phyloP scores from a whole-genome alignment of 1,284 basidiomycete species.

The Cutaneotrichosporon cyanovorans region DNA sequence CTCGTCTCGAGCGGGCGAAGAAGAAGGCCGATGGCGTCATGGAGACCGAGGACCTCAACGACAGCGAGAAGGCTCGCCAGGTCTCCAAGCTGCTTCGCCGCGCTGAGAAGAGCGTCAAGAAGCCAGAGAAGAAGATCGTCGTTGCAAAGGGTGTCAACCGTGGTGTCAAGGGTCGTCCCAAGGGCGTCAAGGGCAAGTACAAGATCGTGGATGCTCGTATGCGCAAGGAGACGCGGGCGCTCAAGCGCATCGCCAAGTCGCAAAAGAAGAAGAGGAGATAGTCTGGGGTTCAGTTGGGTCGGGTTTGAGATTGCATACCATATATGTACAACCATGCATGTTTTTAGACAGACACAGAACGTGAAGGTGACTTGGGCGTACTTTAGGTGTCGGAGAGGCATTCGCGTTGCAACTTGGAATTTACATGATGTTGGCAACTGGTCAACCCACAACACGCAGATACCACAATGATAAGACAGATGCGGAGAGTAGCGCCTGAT shows the following conservation, averaged over 20 bases:
- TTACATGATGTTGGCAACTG: too few relatives aligned
- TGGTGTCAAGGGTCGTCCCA: conserved; percentile 86
- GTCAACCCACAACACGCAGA: too few relatives aligned
- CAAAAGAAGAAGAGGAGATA: conserved; percentile 29
- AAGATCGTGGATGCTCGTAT: conserved; percentile 70
- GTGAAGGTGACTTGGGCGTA: too few relatives aligned
- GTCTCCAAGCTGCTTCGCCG: conserved; percentile 86
- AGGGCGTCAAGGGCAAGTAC: conserved; percentile 89
- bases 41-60: conserved; percentile 79
- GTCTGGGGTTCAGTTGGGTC: neutral
- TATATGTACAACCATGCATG: conserved; percentile 14
- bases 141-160: conserved; percentile 87
- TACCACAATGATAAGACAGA: too few relatives aligned
- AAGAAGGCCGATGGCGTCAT: conserved; percentile 96
- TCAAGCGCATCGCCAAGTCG: conserved; percentile 39
- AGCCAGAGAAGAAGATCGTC: conserved; percentile 64
- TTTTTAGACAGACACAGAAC: too few relatives aligned
- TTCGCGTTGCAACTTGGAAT: too few relatives aligned
- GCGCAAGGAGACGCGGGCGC: conserved; percentile 41
- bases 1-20: conserved; percentile 82
- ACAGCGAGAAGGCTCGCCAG: conserved; percentile 87
- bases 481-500: too few relatives aligned
- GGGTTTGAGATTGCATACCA: too few relatives aligned
- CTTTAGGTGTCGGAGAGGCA: too few relatives aligned
- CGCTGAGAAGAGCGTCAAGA: conserved; percentile 56